These are phyloP conservation scores for Hysterium pulicare DNA, from an alignment of 2,329 filamentous ascomycete species.

Conservation along the genomic window DNA sequence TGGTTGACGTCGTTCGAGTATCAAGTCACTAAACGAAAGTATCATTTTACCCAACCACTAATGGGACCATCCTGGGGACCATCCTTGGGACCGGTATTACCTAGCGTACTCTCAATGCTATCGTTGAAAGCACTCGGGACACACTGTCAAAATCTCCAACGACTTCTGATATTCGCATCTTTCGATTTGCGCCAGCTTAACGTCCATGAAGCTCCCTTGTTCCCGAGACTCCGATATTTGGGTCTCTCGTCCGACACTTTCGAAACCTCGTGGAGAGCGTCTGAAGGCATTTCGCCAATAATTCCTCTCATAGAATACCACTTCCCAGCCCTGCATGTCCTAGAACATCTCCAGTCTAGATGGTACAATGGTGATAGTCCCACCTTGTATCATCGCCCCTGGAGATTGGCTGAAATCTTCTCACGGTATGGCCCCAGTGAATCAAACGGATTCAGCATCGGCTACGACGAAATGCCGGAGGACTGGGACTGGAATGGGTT, in stretches of 20 bases:
- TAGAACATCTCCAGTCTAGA: not conserved
- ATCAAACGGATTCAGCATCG: not conserved
- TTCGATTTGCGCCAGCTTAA: not conserved
- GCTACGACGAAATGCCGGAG: not conserved
- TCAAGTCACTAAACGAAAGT: too few species aligned
- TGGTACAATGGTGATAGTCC: not conserved
- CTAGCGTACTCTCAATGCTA: not conserved
- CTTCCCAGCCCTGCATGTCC: not conserved
- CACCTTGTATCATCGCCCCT: not conserved
- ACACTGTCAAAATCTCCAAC: not conserved
- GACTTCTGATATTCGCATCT: not conserved
- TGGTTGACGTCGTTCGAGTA: not conserved
- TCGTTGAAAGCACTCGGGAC: not conserved
- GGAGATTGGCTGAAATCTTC: not conserved
- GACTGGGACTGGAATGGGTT: not conserved
- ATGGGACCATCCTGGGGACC: not conserved
- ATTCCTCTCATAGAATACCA: conserved; percentile 1
- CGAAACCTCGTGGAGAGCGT: not conserved
- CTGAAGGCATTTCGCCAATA: not conserved
- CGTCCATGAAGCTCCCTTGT: not conserved
- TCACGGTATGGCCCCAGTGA: not conserved
- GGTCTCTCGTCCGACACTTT: not conserved
- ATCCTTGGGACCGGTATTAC: not conserved
- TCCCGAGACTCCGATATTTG: not conserved
- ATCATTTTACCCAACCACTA: too few species aligned